Evolutionary conservation across 164 flowering plant species (phyloP), one percentile per base, ranked within the genome.

Genomic region (Berberis vulgaris): DNA sequence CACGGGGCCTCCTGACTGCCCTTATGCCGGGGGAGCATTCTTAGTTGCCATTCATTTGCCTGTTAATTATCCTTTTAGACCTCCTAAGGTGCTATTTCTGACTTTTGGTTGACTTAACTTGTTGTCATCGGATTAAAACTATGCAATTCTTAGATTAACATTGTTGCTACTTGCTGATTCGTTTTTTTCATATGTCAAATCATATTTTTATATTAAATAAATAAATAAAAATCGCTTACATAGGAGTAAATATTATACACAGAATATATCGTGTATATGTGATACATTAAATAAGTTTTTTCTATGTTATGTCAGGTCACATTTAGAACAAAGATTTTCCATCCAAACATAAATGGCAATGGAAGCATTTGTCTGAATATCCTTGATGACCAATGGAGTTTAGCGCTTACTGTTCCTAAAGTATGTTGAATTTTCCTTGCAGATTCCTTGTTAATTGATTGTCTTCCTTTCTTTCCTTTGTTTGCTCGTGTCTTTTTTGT

Each of bases 291-390:
- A 10, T 52, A 1, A 10, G 10, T 4, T 52, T 12, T 52, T 52
- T 9, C n/a, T 3, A 52, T 52, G 49, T 46, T 46, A 5, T 52
- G 54, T 52, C 13, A 52, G 54, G 54, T 52, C 2, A 26, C 54
- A 52, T 52, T 52, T 10, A 52, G 54, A 26, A 52, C 54, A 1
- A 52, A 52, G 13, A 26, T 52, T 26, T 50, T 52, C 54, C 54
- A 52, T 11, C 54, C 54, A 3, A 52, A 52, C n/a, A 52, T 52
- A 10, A 52, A 52, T 52, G n/a, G 54, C 54, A 52, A 52, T 52
- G 54, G 54, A 52, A 52, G 54, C 54, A 52, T 52, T 52, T 52
- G 54, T 52, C 11, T 52, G 54, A 26, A 52, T 52, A 52, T 52
- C n/a, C 54, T 52, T 10, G n/a, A 9, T 10, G 54, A 52, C 10